These are phyloP conservation scores for Botrytis cinerea DNA, from an alignment of 2,329 filamentous ascomycete genomes.

Conservation along the genomic window DNA sequence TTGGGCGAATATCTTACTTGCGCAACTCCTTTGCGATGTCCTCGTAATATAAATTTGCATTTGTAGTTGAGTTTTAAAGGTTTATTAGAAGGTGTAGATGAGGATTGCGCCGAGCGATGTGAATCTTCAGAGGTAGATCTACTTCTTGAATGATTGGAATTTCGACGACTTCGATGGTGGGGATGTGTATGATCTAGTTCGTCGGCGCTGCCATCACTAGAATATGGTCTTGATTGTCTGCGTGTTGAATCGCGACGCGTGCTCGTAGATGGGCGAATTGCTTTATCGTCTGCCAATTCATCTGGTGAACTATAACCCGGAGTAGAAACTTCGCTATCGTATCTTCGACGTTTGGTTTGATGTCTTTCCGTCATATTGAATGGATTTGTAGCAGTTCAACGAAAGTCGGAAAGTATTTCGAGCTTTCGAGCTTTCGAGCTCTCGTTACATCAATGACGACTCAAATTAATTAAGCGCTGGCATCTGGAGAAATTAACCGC, in stretches of 20 bases:
- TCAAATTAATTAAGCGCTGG: neutral
- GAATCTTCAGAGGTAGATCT: constrained; percentile 33
- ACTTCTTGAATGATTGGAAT: constrained; percentile 26
- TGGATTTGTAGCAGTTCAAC: constrained; percentile 29
- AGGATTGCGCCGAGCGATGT: constrained; percentile 35
- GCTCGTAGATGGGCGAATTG: constrained; percentile 40
- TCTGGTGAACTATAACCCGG: constrained; percentile 51
- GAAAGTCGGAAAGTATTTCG: constrained; percentile 36
- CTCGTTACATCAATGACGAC: constrained; percentile 12
- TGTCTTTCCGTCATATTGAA: constrained; percentile 24
- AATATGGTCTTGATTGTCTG: constrained; percentile 33
- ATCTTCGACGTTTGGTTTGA: constrained; percentile 37
- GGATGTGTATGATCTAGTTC: constrained; percentile 38
- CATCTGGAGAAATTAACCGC: neutral
- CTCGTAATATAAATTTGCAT: constrained; percentile 69
- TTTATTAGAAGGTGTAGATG: constrained; percentile 32
- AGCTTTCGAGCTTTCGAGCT: neutral
- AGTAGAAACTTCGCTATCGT: constrained; percentile 46
- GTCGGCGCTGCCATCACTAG: constrained; percentile 37
- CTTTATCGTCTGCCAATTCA: constrained; percentile 43
- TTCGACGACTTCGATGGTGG: constrained; percentile 25
- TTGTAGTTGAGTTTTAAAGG: constrained; percentile 45
- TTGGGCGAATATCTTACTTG: constrained; percentile 90
- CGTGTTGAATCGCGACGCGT: constrained; percentile 31
- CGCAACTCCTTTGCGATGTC: constrained; percentile 78